Base-by-base conservation (phyloP, 116 monocot genomes). In the Papilionanthe hybrid region DNA sequence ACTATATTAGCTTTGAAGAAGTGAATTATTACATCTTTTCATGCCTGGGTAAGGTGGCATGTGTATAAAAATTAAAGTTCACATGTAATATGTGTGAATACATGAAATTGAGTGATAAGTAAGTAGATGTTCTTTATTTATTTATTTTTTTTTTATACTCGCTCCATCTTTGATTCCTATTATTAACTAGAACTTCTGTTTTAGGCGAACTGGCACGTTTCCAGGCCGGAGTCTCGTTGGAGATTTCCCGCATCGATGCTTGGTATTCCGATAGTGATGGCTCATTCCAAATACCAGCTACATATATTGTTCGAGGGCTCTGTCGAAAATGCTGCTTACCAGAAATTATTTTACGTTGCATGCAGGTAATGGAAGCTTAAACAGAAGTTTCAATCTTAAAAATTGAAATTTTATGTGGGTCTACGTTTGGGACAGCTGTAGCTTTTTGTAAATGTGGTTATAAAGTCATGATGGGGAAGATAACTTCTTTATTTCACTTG, bases 271-370 rank as follows among this genome's bases (percentile, higher is more conserved):
- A 87, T 78, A 72, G 73, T 20, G 83, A 89, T 79, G 91, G 90
- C 42, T 85, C 82, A 19, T 72, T 87, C 18, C 79, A 81, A 76
- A 65, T 69, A 58, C 90, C 93, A 84, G 99, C 99, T 79, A 81
- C 83, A 32, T 92, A 95, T 83, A 80, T 99, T 65, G 86, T 95
- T 12, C 87, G 73, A 83, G 99, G 99, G 18, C 93, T 99, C 28
- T 99, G 95, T 79, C 90, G 95, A 0, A 84, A 89, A 80, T 99
- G 99, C 68, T 99, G 99, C 79, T 48, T 99, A 63, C 93, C 99
- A 49, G 99, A 99, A 85, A 85, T 89, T n/a, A 90, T 99, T 86
- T 89, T 99, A 84, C 91, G 99, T 9, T 95, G 89, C 78, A 99
- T 99, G 99, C 93, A 99, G 88, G 95, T 95, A 73, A 30, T 13